Percentiles rank a stretch among this genome's conserved stretches.
Evolutionary conservation across 345 rosid species (phyloP).

Genomic region (Geranium brycei): DNA sequence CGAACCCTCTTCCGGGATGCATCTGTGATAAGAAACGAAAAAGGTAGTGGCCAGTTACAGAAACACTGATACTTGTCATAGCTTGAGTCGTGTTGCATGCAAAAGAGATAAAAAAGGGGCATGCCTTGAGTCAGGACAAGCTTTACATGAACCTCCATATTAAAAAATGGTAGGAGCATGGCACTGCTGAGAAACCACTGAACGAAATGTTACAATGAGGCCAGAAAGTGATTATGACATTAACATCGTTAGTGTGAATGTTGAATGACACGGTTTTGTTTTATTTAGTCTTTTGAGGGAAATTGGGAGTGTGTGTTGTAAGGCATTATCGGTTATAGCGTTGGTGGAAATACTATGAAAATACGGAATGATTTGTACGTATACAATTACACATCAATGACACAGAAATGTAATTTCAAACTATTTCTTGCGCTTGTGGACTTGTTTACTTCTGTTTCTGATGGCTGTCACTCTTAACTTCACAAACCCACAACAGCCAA

Average conservation of each 20-base stretch:
- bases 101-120: background rate
- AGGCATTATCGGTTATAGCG: too few species aligned
- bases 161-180: background rate
- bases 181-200: background rate
- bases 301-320: background rate
- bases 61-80: background rate
- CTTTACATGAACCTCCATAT: background rate
- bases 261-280: background rate
- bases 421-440: too few species aligned
- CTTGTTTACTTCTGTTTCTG: too few species aligned
- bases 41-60: slow-evolving; percentile 4
- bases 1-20: slow-evolving; percentile 88
- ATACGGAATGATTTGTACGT: too few species aligned
- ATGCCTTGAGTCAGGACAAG: too few species aligned
- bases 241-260: background rate
- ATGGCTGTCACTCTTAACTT: too few species aligned
- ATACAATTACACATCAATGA: too few species aligned
- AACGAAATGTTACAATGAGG: background rate
- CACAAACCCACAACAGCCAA: too few species aligned
- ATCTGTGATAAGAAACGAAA: slow-evolving; percentile 40
- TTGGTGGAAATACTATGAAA: too few species aligned
- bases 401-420: too few species aligned
- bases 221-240: background rate
- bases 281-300: background rate
- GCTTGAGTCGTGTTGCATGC: too few species aligned